Base-by-base conservation (phyloP, 768 basidiomycete species). In the Boletus rubropictus region DNA sequence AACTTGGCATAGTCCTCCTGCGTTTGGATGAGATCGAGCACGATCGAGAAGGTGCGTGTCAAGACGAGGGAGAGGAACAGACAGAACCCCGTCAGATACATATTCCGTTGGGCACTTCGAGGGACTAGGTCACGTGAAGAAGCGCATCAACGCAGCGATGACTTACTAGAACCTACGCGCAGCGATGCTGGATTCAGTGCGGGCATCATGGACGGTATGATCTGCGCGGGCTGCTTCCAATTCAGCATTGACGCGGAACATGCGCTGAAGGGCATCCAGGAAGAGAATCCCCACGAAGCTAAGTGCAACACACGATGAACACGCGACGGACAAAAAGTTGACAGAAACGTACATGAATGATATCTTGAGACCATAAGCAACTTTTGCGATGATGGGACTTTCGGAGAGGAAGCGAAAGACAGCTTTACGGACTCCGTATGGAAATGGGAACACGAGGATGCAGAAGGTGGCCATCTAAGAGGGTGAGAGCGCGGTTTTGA, bases 41-140 rank as follows among this genome's bases (percentile, higher is more conserved):
- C 80, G 65, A 98, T 88, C 64, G 85, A 84, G 73, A 97, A 97
- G 4, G 87, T 89, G 58, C 94, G 84, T 3, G 93, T 86, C 55
- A 97, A 81, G 56, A 96, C 85, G 47, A 98, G 82, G 8, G 95
- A 96, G 18, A 99, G 83, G 83, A 97, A 96, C 38, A 99, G 77
- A 50, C 87, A 90, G 66, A 91, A 93, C 0, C 89, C 89, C 7
- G 93, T 94, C 14, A 97, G 78, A 65, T 97, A 97, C 49, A 85
- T 82, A 63, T 95, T 96, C 46, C 92, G 78, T 64, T 94, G 90
- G 3, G 90, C 77, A 58, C 89, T 92, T 21, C 2, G 43, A 4
- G 18, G 8, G 3, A 1, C 2, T 33, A 25, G 22, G 9, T 11
- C 12, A 22, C 9, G 11, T 59, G 4, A 54, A 32, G 5, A 20